Percentiles rank a stretch among this genome's conserved stretches.
These are phyloP conservation scores for Primulina eburnea DNA, from an alignment of 257 asterid genomes.

Conservation along the genomic window DNA sequence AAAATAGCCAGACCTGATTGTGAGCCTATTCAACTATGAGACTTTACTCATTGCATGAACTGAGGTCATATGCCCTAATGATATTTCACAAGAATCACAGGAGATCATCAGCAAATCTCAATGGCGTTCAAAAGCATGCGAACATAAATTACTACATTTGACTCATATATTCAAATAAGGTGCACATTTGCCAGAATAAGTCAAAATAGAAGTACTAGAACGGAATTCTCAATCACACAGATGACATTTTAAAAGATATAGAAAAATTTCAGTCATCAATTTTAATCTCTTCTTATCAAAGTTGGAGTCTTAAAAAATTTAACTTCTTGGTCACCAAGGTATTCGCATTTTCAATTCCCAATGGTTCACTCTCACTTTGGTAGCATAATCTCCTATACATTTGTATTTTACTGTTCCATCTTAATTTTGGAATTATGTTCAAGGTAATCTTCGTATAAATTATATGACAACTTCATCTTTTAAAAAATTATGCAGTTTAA, in stretches of 20 bases:
- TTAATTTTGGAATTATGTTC: not conserved
- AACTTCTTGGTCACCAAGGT: slow-evolving; percentile 16
- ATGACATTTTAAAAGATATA: not conserved
- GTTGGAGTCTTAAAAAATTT: not conserved
- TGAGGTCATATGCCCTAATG: not conserved
- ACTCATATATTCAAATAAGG: not conserved
- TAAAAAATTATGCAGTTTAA: not conserved
- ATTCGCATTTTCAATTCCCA: not conserved
- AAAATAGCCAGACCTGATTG: slow-evolving; percentile 11
- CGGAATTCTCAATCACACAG: not conserved
- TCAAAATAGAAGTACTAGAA: not conserved
- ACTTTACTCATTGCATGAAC: not conserved
- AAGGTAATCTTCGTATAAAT: not conserved
- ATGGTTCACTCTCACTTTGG: not conserved
- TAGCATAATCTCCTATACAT: not conserved
- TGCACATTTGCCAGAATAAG: not conserved
- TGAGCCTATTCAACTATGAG: slow-evolving; percentile 2
- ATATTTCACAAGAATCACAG: slow-evolving; percentile 7
- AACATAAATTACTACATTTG: not conserved
- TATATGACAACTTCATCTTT: not conserved
- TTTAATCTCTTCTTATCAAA: not conserved
- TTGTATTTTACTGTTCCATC: not conserved
- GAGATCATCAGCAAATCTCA: not conserved
- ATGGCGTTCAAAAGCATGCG: slow-evolving; percentile 7
- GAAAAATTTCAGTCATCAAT: not conserved